Percentiles rank a stretch among this genome's conserved stretches.
Conservation (phyloP, 768 basidiomycete genomes). For the Holtermannia corniformis region DNA sequence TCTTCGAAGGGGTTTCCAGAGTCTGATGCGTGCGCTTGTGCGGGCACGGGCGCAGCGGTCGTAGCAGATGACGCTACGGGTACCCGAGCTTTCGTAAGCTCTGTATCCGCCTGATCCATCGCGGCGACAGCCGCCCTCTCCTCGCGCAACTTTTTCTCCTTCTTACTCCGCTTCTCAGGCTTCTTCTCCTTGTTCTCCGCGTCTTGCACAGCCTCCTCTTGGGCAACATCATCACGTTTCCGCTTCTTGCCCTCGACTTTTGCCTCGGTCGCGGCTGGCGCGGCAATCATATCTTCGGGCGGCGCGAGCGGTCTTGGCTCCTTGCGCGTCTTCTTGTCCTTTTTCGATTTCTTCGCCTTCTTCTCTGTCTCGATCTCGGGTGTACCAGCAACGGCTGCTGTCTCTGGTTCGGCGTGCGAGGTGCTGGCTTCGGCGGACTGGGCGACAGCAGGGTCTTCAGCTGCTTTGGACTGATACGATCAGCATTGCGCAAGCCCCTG, state of each 20-base stretch:
- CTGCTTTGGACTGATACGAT: background rate
- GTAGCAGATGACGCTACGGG: background rate
- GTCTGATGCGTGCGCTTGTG: background rate
- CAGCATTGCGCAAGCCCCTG: background rate
- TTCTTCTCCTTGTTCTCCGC: background rate
- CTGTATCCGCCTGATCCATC: background rate
- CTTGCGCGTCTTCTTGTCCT: background rate
- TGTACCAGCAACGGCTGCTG: background rate
- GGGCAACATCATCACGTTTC: background rate
- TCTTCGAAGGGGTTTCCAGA: background rate
- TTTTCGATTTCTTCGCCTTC: constrained; percentile 1
- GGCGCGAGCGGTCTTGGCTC: background rate
- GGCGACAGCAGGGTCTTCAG: background rate
- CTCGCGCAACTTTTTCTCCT: background rate
- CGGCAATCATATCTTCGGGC: background rate
- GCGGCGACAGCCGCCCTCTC: background rate
- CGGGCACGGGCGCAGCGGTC: background rate
- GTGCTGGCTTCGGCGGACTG: background rate
- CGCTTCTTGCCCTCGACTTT: background rate
- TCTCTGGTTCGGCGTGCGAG: background rate
- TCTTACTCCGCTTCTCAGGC: background rate
- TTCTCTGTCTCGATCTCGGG: background rate
- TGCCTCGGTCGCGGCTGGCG: background rate
- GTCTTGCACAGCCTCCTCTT: background rate
- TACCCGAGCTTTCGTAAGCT: background rate